phyloP scores from a whole-genome alignment of 2,329 filamentous ascomycete genomes.

The Penicillium concentricum region DNA sequence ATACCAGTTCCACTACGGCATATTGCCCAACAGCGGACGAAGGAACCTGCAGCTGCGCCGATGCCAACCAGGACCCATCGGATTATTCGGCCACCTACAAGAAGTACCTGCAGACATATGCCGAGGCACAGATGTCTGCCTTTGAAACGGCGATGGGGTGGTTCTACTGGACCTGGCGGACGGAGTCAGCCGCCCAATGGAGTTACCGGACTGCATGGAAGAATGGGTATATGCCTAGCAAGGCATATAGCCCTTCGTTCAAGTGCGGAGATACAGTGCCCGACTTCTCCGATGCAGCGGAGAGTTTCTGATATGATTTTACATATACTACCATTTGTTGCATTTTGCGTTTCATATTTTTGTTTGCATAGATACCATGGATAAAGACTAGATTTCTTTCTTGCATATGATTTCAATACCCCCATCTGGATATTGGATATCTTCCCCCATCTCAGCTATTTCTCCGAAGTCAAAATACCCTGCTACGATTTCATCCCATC shows the following conservation, averaged over 20 bases:
- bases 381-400: not conserved
- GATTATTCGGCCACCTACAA: constrained; percentile 75
- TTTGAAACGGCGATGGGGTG: constrained; percentile 95
- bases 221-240: constrained; percentile 71
- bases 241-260: constrained; percentile 70
- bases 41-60: constrained; percentile 68
- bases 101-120: constrained; percentile 81
- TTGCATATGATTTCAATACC: not conserved
- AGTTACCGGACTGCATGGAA: constrained; percentile 66
- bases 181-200: constrained; percentile 83
- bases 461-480: constrained; percentile 6
- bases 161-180: constrained; percentile 99
- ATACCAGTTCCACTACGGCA: constrained; percentile 65
- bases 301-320: constrained; percentile 39
- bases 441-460: not conserved
- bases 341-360: constrained; percentile 5
- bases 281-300: constrained; percentile 45
- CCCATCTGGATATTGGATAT: not conserved
- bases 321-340: constrained; percentile 3
- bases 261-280: constrained; percentile 57
- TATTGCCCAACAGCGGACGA: constrained; percentile 66
- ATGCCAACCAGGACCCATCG: constrained; percentile 71
- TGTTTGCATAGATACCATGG: constrained; percentile 10
- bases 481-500: not conserved
- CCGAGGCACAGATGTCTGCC: constrained; percentile 90